Conservation (phyloP, 2,329 filamentous ascomycete species). For the Fusarium compactum region DNA sequence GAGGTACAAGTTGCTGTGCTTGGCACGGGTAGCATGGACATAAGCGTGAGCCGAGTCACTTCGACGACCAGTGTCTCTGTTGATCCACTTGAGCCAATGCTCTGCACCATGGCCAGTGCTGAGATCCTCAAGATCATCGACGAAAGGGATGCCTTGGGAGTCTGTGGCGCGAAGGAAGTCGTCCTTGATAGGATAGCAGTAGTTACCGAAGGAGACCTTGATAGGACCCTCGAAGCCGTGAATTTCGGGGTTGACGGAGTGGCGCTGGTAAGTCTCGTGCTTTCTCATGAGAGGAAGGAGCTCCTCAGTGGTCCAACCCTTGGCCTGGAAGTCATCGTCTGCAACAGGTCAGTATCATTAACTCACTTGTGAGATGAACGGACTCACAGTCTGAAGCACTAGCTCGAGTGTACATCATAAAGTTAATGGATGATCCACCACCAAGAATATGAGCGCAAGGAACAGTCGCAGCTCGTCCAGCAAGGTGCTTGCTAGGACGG, state of each 20-base stretch:
- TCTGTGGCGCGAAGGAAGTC: slow-evolving; percentile 81
- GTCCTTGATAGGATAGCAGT: slow-evolving; percentile 84
- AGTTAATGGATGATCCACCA: slow-evolving; percentile 81
- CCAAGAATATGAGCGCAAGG: slow-evolving; percentile 79
- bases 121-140: slow-evolving; percentile 82
- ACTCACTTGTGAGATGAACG: fast-evolving
- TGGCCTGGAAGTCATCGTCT: slow-evolving; percentile 78
- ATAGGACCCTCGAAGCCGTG: slow-evolving; percentile 85
- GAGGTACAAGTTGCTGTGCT: slow-evolving; percentile 77
- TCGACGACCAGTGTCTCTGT: slow-evolving; percentile 69
- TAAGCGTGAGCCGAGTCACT: slow-evolving; percentile 84
- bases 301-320: slow-evolving; percentile 83
- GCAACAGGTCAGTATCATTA: not conserved
- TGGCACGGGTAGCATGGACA: slow-evolving; percentile 78
- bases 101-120: slow-evolving; percentile 77
- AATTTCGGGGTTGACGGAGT: slow-evolving; percentile 72
- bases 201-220: slow-evolving; percentile 85
- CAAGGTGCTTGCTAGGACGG: slow-evolving; percentile 77
- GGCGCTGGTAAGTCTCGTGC: slow-evolving; percentile 81
- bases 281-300: slow-evolving; percentile 83
- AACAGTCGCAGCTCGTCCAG: slow-evolving; percentile 78
- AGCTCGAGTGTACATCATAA: slow-evolving; percentile 67
- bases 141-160: slow-evolving; percentile 78
- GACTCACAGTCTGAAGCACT: slow-evolving; percentile 45
- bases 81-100: slow-evolving; percentile 90